These are phyloP conservation scores for Russula brevipes DNA, from an alignment of 768 basidiomycete species.

Conservation along the genomic window DNA sequence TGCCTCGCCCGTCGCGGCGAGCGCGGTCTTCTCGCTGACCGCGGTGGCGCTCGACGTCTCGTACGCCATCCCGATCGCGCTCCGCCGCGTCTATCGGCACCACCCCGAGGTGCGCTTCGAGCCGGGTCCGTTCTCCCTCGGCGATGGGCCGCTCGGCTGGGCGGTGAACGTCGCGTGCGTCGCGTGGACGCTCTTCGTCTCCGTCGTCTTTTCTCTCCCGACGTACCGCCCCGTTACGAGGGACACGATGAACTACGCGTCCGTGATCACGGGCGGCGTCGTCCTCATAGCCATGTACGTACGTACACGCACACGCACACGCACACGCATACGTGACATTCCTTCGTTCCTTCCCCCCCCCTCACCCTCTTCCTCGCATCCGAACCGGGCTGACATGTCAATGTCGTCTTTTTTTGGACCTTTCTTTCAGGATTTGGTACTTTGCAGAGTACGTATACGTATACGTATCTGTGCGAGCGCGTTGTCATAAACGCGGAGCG, in stretches of 20 bases:
- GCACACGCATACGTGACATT: too few species aligned
- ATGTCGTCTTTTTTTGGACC: too few species aligned
- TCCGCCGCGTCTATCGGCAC: slow-evolving; percentile 58
- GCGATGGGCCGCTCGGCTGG: slow-evolving; percentile 58
- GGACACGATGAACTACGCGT: slow-evolving; percentile 78
- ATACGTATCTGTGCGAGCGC: neutral
- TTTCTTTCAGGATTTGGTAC: slow-evolving; percentile 26
- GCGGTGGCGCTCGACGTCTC: slow-evolving; percentile 73
- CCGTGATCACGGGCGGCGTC: slow-evolving; percentile 41
- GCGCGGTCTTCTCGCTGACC: slow-evolving; percentile 77
- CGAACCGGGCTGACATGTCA: neutral
- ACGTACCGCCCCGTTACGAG: slow-evolving; percentile 62
- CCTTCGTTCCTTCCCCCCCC: neutral
- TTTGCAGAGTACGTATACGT: slow-evolving; percentile 27
- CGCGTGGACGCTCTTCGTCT: slow-evolving; percentile 61
- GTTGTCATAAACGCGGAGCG: neutral
- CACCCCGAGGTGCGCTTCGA: slow-evolving; percentile 82
- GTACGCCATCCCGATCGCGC: slow-evolving; percentile 79
- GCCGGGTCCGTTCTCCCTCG: slow-evolving; percentile 86
- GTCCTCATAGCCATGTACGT: slow-evolving; percentile 33
- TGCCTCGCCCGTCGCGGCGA: slow-evolving; percentile 69
- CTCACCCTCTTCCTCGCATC: neutral
- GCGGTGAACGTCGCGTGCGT: slow-evolving; percentile 61
- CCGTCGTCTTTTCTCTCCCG: slow-evolving; percentile 69
- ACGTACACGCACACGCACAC: too few species aligned